Evolutionary conservation across 202 grass and related monocot species (phyloP), one percentile per base, ranked within the genome.

Genomic region (Schoenoplectus triqueter): DNA sequence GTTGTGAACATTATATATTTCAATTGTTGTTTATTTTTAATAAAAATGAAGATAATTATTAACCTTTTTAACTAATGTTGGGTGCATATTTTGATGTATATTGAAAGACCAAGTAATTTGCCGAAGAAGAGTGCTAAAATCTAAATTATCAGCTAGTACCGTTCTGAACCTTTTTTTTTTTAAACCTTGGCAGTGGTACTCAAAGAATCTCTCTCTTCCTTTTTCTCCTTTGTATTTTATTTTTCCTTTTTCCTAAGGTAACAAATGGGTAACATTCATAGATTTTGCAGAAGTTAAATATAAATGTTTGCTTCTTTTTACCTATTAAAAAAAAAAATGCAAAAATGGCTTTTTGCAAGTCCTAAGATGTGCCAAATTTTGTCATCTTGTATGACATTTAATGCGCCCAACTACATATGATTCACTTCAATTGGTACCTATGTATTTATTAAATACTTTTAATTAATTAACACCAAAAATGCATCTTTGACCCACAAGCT

Each of bases 381-480:
- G 80, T 69, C 80, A 69, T 42, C 46, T 82, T 52, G 62, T 19
- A 66, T 22, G 61, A 42, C 64, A 83, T 83, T 83, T 54, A 83
- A 69, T 83, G 49, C 13, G 51, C 31, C 60, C 62, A 70, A 70
- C 80, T 9, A 83, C 80, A 83, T 47, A 70, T 47, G 61, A 56
- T 57, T 83, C 47, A 51, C 68, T 54, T 69, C 8, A 50, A 41
- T 54, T 70, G 66, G 47, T n/a, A 47, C n/a, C 64, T 6, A 9
- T 45, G 2, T 64, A 7, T 48, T 47, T 15, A 9, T 46, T 48
- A 6, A 41, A 80, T n/a, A 62, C 5, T 68, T 40, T 66, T 39
- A 48, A 41, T 64, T 67, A 67, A 18, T 40, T 65, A 67, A 65
- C 64, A 20, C 52, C 10, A 6, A 1, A 82, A 51, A 69, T 55